Base-by-base conservation (phyloP, 257 asterid genomes). In the Primulina eburnea region DNA sequence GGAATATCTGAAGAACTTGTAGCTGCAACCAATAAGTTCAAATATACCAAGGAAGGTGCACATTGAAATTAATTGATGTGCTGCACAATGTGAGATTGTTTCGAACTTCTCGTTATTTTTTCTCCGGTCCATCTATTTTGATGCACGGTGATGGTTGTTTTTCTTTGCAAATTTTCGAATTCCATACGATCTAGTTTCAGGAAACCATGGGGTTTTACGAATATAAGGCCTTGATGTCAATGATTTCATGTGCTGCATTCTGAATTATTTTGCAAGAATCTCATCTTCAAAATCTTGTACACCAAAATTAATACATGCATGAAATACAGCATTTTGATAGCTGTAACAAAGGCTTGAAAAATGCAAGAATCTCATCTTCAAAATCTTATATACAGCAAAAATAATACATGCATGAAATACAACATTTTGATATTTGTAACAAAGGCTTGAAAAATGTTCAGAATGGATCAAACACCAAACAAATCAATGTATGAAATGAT, bases 1-100 rank as follows among this genome's bases (percentile, higher is more conserved):
- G 96, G 96, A 77, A 87, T 69, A 78, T 81, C 97, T 0, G 82
- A 73, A 56, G 94, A 93, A 81, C 97, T 93, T 60, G 97, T 93
- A 59, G 95, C 92, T 53, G 96, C 88, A 55, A 90, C 89, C 65
- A 93, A 93, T 80, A 90, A 87, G 81, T 57, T 90, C 85, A 93
- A 89, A 76, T 68, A 18, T 60, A 65, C 73, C 74, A 70, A 77
- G 65, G 85, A 26, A 69, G 55, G 72, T 50, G 43, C 64, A 68
- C 21, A 20, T 24, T 82, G 75, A 47, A 71, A 76, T 17, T 10
- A 58, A 21, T 21, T 58, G 43, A 62, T 35, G 9, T 3, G 55
- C 55, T 5, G 6, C 64, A 20, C 32, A 21, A 10, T 7, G 29
- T 59, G 64, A 26, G 17, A 10, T 20, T 2, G 6, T 59, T 24